Evolutionary conservation across 441 rosid species (phyloP), one percentile per base, ranked within the genome.

Genomic region (Erodium texanum): DNA sequence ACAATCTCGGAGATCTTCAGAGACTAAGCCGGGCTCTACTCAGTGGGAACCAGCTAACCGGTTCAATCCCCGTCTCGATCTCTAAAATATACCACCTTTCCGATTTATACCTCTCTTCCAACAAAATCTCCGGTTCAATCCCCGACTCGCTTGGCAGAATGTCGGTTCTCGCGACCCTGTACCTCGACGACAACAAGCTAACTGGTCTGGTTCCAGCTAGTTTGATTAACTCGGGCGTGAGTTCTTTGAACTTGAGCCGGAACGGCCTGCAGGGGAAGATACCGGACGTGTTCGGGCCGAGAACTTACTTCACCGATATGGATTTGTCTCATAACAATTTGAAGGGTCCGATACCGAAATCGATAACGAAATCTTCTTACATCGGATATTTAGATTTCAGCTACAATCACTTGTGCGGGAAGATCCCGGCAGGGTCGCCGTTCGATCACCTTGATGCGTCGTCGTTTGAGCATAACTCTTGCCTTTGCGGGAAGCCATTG

Each of bases 351-450:
- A 80, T 89, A 14, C 95, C 98, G 38, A 83, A 68, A 64, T 73
- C 87, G 0, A 32, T 89, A 66, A 66, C 87, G 0, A 52, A 66
- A 14, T 93, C 96, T 0, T 75, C 90, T 41, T 92, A 78, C 62
- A 78, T 92, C 48, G 98, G 98, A 0, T 92, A 89, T 64, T 59
- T 92, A 74, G 96, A 92, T 77, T 76, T 92, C 79, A 92, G 98
- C 73, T 84, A 87, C 65, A 92, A 92, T 79, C 92, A 86, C 71
- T 84, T 89, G 0, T 92, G 98, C 11, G 95, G 98, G 48, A 78
- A 69, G 58, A 89, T 89, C 61, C 96, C 96, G 19, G 74, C 66
- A 0, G 98, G 93, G 0, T 73, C 87, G 3, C 96, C 96, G 62
- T 89, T 89, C 45, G 83, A 88, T 71, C 95, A 88, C 66, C 88